These are phyloP conservation scores for Fraxinus anomala DNA, from an alignment of 257 asterid species.

Conservation along the genomic window DNA sequence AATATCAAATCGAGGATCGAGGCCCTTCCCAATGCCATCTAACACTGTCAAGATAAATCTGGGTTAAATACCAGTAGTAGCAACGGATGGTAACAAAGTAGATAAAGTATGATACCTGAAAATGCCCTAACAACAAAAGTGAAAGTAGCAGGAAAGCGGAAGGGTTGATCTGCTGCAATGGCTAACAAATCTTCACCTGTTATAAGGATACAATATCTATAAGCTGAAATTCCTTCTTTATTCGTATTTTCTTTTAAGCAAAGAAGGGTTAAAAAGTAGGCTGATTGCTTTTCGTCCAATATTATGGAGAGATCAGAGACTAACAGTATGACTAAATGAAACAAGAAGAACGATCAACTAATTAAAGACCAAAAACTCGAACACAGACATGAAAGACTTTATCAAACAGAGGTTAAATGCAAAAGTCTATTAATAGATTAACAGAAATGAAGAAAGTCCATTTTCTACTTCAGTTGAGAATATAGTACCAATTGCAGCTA, in stretches of 20 bases:
- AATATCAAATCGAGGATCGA: conserved; percentile 97
- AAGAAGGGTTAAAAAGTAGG: not conserved
- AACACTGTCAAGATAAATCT: conserved; percentile 53
- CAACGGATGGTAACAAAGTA: not conserved
- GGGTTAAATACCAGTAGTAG: conserved; percentile 31
- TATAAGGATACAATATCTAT: conserved; percentile 11
- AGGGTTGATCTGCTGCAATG: conserved; percentile 96
- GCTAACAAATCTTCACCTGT: conserved; percentile 95
- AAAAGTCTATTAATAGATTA: not conserved
- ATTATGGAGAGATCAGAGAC: not conserved
- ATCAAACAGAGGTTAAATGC: not conserved
- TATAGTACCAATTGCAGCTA: conserved; percentile 75
- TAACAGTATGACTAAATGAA: not conserved
- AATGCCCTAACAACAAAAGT: conserved; percentile 97
- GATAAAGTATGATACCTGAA: conserved; percentile 58
- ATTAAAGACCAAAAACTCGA: not conserved
- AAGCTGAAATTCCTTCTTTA: not conserved
- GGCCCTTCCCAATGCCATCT: conserved; percentile 99
- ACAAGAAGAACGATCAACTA: not conserved
- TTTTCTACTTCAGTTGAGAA: conserved; percentile 2
- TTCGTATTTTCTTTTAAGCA: not conserved
- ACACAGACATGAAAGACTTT: not conserved
- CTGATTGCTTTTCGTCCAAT: not conserved
- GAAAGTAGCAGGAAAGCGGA: conserved; percentile 97
- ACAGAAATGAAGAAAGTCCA: not conserved